Base-by-base conservation (phyloP, 2,329 filamentous ascomycete species). In the Fusarium poae region DNA sequence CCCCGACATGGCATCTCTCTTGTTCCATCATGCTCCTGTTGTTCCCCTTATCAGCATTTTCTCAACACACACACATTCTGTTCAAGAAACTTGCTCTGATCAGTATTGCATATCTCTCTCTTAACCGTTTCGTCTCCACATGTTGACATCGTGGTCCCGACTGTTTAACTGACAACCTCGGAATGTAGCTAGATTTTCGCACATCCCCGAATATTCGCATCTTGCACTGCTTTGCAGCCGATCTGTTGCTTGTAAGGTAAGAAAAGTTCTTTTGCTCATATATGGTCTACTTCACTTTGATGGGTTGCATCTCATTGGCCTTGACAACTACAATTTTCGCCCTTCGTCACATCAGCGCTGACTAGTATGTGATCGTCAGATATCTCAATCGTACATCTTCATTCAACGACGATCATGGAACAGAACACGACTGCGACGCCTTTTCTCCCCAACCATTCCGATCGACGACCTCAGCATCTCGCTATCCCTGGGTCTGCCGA, bases 401-500 rank as follows among this genome's bases (percentile, higher is more conserved):
- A 76, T 65, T 62, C 71, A 49, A 64, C 67, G 62, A 59, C 57
- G 69, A 70, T 65, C 58, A 82, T 82, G 80, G 81, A 82, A 66
- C 73, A 74, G 62, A 73, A 67, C 54, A 74, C 70, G 46, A 72
- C 77, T 64, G 72, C 76, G 34, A 67, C 70, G 23, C 70, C 78
- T 29, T 80, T 79, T 64, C 71, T 77, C 43, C 46, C 76, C 55
- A 73, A 68, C 67, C 77, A 75, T 37, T 51, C 75, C 16, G 72
- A 74, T 34, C 73, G 79, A 48, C 65, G 70, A 27, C 62, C 71
- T 45, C 78, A 77, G 29, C 77, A 78, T 50, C 68, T 75, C 29
- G 53, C 75, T 44, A 67, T 73, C 32, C 77, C 77, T 46, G 74
- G 72, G 18, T 70, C 75, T 25, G 73, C 68, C 45, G 79, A 81